Base-by-base conservation (phyloP, 306 rosid species). In the Acacia acuminata region DNA sequence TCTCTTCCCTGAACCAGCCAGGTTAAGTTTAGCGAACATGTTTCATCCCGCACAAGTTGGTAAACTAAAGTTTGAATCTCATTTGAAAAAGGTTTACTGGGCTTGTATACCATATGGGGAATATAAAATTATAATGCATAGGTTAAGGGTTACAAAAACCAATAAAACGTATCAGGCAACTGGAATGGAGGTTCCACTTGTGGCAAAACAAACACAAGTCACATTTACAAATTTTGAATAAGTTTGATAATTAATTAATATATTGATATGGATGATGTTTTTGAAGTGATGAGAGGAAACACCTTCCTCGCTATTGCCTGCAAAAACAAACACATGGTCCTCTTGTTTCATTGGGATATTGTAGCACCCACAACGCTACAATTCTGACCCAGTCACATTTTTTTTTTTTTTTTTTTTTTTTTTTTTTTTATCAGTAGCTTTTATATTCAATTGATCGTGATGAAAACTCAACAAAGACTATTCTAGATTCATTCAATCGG, bases 231-330 rank as follows among this genome's bases (percentile, higher is more conserved):
- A n/a, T 10, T 10, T 30, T 24, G 68, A 12, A 22, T 9, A 13
- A 51, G 27, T 11, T 7, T 22, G 44, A 19, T 24, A 53, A 20
- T 43, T 36, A 66, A 5, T 56, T 50, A 51, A 51, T 51, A 19
- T 78, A 9, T 8, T 30, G 16, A 58, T 78, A 58, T 78, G 14
- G 50, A 22, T 44, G 17, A 56, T 56, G 64, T 47, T 3, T 48
- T 64, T n/a, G 50, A 47, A 43, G 40, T 14, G 66, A 48, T 38
- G 20, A 1, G 12, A 32, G 11, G 63, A 32, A 32, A 25, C 50
- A 51, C 71, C 75, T 83, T 78, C 78, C 27, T 43, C n/a, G 75
- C 47, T 50, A 73, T 72, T 70, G 1, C 73, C 8, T 15, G 53
- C 73, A 44, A n/a, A 76, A 40, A 40, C 7, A 24, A 25, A 27